phyloP scores from a whole-genome alignment of 2,329 filamentous ascomycete species.

The Peltaster fructicola region DNA sequence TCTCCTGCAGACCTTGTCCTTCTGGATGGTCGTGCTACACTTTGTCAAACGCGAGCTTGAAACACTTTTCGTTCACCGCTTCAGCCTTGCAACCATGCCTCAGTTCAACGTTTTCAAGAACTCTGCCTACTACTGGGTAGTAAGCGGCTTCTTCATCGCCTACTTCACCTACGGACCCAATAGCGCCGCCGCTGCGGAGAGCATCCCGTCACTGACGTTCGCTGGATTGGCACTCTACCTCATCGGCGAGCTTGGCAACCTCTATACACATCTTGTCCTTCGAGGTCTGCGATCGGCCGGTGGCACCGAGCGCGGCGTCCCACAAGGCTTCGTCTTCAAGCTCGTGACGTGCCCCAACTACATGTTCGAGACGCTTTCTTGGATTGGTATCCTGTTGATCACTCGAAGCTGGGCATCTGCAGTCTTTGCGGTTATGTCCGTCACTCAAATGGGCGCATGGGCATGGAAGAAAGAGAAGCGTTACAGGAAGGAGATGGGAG shows the following conservation, averaged over 20 bases:
- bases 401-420: constrained; percentile 63
- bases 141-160: constrained; percentile 64
- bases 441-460: constrained; percentile 70
- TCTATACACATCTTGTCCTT: constrained; percentile 62
- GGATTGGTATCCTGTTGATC: constrained; percentile 65
- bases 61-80: constrained; percentile 86
- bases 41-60: constrained; percentile 93
- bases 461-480: constrained; percentile 80
- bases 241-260: constrained; percentile 65
- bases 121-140: constrained; percentile 80
- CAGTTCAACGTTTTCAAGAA: constrained; percentile 84
- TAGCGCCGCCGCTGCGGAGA: constrained; percentile 43
- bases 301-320: constrained; percentile 75
- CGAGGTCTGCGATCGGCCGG: constrained; percentile 60
- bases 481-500: constrained; percentile 78
- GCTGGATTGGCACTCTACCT: constrained; percentile 53
- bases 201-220: constrained; percentile 38
- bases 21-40: constrained; percentile 59
- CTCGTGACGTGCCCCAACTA: constrained; percentile 95
- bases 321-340: constrained; percentile 64
- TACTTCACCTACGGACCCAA: constrained; percentile 70
- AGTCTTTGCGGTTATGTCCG: constrained; percentile 58
- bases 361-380: constrained; percentile 76
- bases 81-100: constrained; percentile 90
- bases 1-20: constrained; percentile 53